Conservation (phyloP, 306 rosid species). For the Leucaena leucocephala region DNA sequence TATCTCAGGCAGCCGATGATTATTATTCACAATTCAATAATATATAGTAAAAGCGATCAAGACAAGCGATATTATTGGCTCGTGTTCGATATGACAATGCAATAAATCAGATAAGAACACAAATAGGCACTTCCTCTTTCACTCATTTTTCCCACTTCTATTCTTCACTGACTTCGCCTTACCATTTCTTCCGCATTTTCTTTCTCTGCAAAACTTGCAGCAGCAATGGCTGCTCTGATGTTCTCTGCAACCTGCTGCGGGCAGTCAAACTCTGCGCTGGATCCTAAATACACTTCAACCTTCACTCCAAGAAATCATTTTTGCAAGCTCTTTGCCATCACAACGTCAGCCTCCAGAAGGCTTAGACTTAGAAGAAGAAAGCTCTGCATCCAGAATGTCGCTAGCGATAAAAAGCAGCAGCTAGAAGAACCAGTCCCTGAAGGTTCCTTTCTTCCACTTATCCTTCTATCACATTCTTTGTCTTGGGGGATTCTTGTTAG, state of each 20-base stretch:
- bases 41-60: neutral
- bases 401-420: constrained; percentile 50
- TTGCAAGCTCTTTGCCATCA: constrained; percentile 40
- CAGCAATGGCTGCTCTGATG: constrained; percentile 50
- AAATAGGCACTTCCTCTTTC: constrained; percentile 39
- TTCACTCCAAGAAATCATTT: constrained; percentile 38
- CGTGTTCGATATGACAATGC: constrained; percentile 40
- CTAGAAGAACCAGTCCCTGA: constrained; percentile 37
- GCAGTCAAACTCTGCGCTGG: constrained; percentile 38
- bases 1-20: constrained; percentile 29
- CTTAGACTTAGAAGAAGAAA: constrained; percentile 43
- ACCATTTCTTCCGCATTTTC: neutral
- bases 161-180: neutral
- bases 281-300: constrained; percentile 36
- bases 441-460: constrained; percentile 36
- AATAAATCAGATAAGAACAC: constrained; percentile 34
- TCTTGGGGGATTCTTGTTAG: constrained; percentile 18
- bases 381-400: constrained; percentile 48
- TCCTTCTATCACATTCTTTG: neutral
- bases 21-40: neutral
- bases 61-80: constrained; percentile 37
- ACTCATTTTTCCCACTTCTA: constrained; percentile 34
- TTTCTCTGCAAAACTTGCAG: constrained; percentile 3
- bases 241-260: constrained; percentile 46
- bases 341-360: constrained; percentile 40